Base-by-base conservation (phyloP, 768 basidiomycete genomes). In the Neoboletus brunneissimus region DNA sequence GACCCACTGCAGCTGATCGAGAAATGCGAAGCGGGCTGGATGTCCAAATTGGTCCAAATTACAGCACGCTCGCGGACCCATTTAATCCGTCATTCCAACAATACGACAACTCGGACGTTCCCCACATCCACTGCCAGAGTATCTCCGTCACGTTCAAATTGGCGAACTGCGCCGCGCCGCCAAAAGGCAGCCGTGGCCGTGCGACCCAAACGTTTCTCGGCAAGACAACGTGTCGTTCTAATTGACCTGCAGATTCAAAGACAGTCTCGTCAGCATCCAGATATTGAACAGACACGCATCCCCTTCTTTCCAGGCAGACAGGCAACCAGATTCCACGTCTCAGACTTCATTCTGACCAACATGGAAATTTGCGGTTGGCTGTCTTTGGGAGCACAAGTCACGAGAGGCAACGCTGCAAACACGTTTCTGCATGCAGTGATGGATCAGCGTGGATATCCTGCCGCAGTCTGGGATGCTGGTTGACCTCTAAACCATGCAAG, bases 401-500 rank as follows among this genome's bases (percentile, higher is more conserved):
- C 57, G 53, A 62, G 61, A 57, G 5, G 58, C 69, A 71, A 65
- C 18, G 69, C 68, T 47, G 70, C 53, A 66, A 67, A 63, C 70
- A 71, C 70, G 70, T 73, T 73, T 50, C 53, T 29, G 45, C 62
- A 55, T 57, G 67, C 60, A 49, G 54, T 22, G 53, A 49, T 48
- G 60, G 41, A 61, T 60, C 64, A 60, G 57, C 65, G 54, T 73
- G 70, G 57, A 49, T 60, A 57, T 65, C 48, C 50, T 62, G 51
- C 60, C 47, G 53, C 54, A 35, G 46, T 44, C 20, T 37, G 35
- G 58, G 57, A 63, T 55, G 45, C 65, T 59, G 41, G 58, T 67
- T 67, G 52, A 59, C 58, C 65, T 51, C 56, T 48, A 38, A 61
- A 67, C 71, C 60, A 71, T 71, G 70, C 71, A 62, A 61, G 67